Base-by-base conservation (phyloP, 306 rosid genomes). In the Cicer pinnatifidum region DNA sequence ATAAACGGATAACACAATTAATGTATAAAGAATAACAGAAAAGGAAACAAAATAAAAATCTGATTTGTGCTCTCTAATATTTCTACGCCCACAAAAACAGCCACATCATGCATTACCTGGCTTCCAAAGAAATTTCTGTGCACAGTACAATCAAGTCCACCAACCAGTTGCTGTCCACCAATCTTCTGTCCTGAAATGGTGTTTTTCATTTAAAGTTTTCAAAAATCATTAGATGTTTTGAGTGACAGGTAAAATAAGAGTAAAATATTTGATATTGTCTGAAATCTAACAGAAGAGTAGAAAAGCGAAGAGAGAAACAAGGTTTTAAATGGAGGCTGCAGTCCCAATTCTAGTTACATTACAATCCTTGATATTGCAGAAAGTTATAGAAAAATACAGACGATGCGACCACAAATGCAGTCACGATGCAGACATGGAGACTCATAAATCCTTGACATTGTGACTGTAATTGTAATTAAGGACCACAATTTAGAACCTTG, bases 81-180 rank as follows among this genome's bases (percentile, higher is more conserved):
- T 57, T 4, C 40, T 23, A 5, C 16, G 5, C 39, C 40, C 39
- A 6, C 3, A 23, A 57, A 57, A 57, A 15, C 4, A 57, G 63
- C 10, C 16, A 59, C 43, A 12, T 59, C 17, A 43, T 46, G 65
- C 54, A 44, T 76, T 76, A 91, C 98, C 97, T 93, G 98, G 84
- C 98, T 87, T 68, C 97, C 98, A 77, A 93, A 93, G 90, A 89
- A 93, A 85, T 93, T 93, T 75, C 97, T 84, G 71, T 94, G 92
- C 53, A 94, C 92, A 7, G 92, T 91, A 87, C 99, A 94, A 80
- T 94, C 96, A 61, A 94, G 95, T 75, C 99, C 99, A 11, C 99
- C 99, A 81, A 94, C 71, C 23, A 91, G 85, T 62, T 87, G 73
- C 82, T 94, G 99, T 43, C 99, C 99, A 63, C 99, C 96, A 43